These are phyloP conservation scores for Crithidia acanthocephali DNA, from an alignment of 208 protist genomes.

Conservation along the genomic window DNA sequence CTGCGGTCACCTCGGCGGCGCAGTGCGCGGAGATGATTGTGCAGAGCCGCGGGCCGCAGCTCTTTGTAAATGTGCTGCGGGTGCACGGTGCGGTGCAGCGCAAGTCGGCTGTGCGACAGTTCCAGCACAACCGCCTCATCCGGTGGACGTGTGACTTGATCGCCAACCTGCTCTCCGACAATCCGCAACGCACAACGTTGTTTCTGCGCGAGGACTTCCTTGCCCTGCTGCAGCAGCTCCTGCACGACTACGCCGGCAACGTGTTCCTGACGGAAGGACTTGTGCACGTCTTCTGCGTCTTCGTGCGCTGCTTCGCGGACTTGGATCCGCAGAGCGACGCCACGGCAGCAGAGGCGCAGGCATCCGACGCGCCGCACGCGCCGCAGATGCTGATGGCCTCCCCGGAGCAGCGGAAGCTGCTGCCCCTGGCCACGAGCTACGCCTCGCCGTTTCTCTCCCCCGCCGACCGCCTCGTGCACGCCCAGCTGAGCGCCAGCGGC, in stretches of 20 bases:
- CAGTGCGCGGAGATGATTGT: constrained; percentile 49
- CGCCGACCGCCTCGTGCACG: background rate
- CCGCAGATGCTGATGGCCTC: too few relatives aligned
- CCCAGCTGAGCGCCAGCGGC: background rate
- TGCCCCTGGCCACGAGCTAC: background rate
- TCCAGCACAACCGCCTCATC: constrained; percentile 38
- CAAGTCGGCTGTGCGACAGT: constrained; percentile 11
- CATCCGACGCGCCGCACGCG: too few relatives aligned
- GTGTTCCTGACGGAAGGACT: constrained; percentile 26
- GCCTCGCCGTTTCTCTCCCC: background rate
- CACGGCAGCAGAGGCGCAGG: too few relatives aligned
- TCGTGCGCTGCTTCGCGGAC: constrained; percentile 32
- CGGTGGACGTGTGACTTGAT: constrained; percentile 53
- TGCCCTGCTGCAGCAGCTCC: constrained; percentile 40
- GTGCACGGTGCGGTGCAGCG: constrained; percentile 42
- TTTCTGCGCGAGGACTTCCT: constrained; percentile 55
- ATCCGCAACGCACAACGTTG: constrained; percentile 35
- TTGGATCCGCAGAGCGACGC: background rate
- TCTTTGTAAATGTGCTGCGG: constrained; percentile 59
- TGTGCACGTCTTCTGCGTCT: constrained; percentile 30
- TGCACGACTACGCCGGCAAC: constrained; percentile 38
- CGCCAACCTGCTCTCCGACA: constrained; percentile 40
- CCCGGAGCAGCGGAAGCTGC: too few relatives aligned
- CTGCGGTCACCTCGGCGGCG: constrained; percentile 28
- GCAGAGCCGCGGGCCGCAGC: constrained; percentile 50